Conservation (phyloP, 2,329 filamentous ascomycete genomes). For the Lasiodiplodia gonubiensis region DNA sequence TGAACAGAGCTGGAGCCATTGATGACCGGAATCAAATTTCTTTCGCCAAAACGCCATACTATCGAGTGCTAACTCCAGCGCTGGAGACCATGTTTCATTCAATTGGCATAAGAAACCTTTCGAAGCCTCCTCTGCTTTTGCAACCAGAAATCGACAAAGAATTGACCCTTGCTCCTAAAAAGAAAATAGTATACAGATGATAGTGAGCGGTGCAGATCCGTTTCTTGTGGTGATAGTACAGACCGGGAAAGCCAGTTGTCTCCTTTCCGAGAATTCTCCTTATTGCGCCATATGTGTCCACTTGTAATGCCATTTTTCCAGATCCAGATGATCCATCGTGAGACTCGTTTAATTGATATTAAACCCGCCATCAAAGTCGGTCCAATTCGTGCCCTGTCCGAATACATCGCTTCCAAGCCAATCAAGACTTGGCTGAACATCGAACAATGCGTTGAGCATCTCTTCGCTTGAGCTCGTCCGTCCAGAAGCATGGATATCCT, state of each 20-base stretch:
- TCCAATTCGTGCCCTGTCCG: background rate
- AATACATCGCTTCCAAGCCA: slow-evolving; percentile 43
- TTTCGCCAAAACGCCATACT: no score
- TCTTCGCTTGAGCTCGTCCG: slow-evolving; percentile 36
- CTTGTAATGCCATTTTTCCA: background rate
- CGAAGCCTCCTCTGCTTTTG: no score
- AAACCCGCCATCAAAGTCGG: background rate
- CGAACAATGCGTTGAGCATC: slow-evolving; percentile 44
- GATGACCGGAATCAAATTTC: no score
- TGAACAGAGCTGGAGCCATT: no score
- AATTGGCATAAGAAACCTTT: no score
- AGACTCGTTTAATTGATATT: background rate
- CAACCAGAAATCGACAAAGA: no score
- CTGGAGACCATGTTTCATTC: background rate
- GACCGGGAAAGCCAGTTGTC: background rate
- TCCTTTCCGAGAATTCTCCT: background rate
- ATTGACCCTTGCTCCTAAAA: background rate
- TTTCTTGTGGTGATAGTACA: background rate
- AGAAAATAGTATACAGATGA: background rate
- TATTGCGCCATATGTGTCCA: background rate
- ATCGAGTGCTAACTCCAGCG: no score
- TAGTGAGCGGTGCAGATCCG: background rate
- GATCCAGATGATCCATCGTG: background rate
- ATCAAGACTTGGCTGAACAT: slow-evolving; percentile 42
- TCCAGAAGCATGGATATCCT: background rate